Evolutionary conservation across 169 alveolate genomes (phyloP).

Genomic region (Plasmodium fragile): DNA sequence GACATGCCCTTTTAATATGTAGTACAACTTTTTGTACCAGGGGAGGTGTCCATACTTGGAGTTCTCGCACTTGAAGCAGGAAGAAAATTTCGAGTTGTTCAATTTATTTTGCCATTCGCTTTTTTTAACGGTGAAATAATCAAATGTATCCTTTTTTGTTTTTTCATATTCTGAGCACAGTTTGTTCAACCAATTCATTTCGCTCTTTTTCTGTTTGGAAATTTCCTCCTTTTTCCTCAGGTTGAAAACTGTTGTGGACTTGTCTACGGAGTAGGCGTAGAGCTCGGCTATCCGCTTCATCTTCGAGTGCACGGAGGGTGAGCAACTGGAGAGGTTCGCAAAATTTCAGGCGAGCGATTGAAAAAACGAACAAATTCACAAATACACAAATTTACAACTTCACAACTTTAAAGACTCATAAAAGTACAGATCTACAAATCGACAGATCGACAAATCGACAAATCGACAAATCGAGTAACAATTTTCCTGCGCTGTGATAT

Average conservation of each 20-base stretch:
- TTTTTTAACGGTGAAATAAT: slow-evolving; percentile 30
- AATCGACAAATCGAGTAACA: not conserved
- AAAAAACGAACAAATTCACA: not conserved
- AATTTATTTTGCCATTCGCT: slow-evolving; percentile 14
- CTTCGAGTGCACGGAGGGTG: not conserved
- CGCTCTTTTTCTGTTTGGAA: slow-evolving; percentile 3
- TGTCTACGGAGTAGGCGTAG: slow-evolving; percentile 49
- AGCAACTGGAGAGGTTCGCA: not conserved
- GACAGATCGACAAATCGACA: not conserved
- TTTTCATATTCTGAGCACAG: slow-evolving; percentile 28
- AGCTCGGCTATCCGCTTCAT: slow-evolving; percentile 43
- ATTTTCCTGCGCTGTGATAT: not conserved
- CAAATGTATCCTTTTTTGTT: slow-evolving; percentile 23
- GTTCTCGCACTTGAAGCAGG: slow-evolving; percentile 23
- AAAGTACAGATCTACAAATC: not conserved
- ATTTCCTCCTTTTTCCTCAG: slow-evolving; percentile 38
- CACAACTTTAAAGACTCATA: no score
- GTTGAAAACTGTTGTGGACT: slow-evolving; percentile 32
- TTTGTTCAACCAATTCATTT: slow-evolving; percentile 31
- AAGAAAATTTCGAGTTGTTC: not conserved
- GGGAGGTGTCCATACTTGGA: slow-evolving; percentile 52
- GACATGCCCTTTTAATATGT: slow-evolving; percentile 26
- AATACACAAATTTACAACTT: not conserved
- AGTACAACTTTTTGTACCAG: slow-evolving; percentile 63
- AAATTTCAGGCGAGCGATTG: not conserved